phyloP scores from a whole-genome alignment of 148 eudicot species.

The Rhododendron ovatum region DNA sequence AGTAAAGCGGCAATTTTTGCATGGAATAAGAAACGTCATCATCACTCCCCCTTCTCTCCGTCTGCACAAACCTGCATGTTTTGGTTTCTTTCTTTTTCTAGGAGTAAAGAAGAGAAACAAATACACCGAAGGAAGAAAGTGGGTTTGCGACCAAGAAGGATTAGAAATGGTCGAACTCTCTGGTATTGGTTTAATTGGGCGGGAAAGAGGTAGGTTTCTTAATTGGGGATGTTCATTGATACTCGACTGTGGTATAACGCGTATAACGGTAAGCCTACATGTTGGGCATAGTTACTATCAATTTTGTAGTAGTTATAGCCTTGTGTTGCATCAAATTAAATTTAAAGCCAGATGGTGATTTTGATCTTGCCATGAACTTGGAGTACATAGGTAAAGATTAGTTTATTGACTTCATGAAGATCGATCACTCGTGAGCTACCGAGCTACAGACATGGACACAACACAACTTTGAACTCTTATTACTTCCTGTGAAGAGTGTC shows the following conservation, averaged over 20 bases:
- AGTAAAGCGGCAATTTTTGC: slow-evolving; percentile 18
- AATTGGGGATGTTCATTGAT: background rate
- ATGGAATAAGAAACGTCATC: background rate
- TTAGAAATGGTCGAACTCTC: background rate
- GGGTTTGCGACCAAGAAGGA: background rate
- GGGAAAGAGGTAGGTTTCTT: background rate
- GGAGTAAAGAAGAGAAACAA: background rate
- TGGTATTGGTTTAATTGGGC: background rate
- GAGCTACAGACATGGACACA: no score
- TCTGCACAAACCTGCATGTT: background rate
- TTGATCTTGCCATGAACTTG: background rate
- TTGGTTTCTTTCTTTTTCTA: background rate
- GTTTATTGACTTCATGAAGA: background rate
- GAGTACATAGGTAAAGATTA: background rate
- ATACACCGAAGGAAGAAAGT: background rate
- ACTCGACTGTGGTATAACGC: background rate
- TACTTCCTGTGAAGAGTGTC: background rate
- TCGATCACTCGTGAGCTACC: background rate
- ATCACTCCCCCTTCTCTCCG: background rate
- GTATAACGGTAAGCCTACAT: background rate
- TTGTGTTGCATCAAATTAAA: background rate
- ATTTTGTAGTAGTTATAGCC: background rate
- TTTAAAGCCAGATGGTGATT: background rate
- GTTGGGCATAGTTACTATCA: background rate
- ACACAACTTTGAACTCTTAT: no score